Percentiles rank a stretch among this genome's conserved stretches.
phyloP scores from a whole-genome alignment of 2,329 filamentous ascomycete species.

The Sporothrix pallida region DNA sequence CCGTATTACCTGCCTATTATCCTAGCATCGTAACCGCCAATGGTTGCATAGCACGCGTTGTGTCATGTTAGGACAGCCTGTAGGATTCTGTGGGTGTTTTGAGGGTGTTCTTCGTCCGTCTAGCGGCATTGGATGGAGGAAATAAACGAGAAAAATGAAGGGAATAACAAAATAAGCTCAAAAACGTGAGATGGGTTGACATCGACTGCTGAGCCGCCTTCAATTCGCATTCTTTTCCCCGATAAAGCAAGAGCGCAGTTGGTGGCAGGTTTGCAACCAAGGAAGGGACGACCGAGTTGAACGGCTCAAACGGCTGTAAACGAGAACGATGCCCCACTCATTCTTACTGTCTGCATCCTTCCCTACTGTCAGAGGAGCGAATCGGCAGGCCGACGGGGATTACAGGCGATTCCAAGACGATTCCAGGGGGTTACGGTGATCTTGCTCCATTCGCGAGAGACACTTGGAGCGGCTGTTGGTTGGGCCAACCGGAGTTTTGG shows the following conservation, averaged over 20 bases:
- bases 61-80: background rate
- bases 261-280: too few species aligned
- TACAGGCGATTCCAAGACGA: background rate
- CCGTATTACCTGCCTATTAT: too few species aligned
- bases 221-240: constrained; percentile 11
- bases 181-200: background rate
- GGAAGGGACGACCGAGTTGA: too few species aligned
- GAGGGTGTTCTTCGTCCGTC: too few species aligned
- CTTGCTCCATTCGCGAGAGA: background rate
- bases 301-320: background rate
- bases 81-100: background rate
- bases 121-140: too few species aligned
- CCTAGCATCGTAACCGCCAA: too few species aligned
- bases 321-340: constrained; percentile 17
- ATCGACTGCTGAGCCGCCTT: background rate
- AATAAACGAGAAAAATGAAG: too few species aligned
- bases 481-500: too few species aligned
- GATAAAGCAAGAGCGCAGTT: background rate
- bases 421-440: background rate
- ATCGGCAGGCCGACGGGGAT: constrained; percentile 12
- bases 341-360: background rate
- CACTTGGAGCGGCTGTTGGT: too few species aligned
- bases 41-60: too few species aligned
- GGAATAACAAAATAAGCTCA: too few species aligned
- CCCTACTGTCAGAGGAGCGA: background rate